A percentile compares a stretch with the other conserved stretches of the same genome.
These are phyloP conservation scores for Lumnitzera racemosa DNA, from an alignment of 345 rosid species.

Conservation along the genomic window DNA sequence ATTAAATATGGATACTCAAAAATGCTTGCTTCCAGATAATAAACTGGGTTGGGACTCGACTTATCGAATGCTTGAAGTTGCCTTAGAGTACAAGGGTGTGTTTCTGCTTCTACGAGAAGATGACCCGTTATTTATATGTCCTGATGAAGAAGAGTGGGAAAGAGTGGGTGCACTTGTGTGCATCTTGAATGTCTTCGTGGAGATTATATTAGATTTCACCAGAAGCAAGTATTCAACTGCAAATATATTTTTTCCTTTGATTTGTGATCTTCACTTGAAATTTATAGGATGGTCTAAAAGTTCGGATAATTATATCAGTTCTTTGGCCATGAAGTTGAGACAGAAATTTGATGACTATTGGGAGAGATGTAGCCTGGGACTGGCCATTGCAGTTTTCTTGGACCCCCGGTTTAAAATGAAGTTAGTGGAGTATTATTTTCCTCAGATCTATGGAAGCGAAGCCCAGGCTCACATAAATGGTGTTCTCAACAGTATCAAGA, in stretches of 20 bases:
- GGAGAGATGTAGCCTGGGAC: constrained; percentile 58
- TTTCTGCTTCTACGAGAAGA: constrained; percentile 40
- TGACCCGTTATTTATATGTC: constrained; percentile 32
- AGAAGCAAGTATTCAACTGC: constrained; percentile 45
- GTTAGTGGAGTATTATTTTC: constrained; percentile 69
- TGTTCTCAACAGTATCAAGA: constrained; percentile 45
- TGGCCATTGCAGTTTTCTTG: constrained; percentile 68
- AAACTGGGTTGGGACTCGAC: constrained; percentile 57
- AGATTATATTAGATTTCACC: constrained; percentile 40
- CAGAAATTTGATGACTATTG: constrained; percentile 59
- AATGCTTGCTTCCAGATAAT: constrained; percentile 43
- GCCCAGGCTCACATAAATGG: constrained; percentile 50
- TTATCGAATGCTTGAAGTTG: constrained; percentile 55
- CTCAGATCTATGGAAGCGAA: constrained; percentile 45
- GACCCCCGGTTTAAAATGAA: constrained; percentile 86
- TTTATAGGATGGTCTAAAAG: constrained; percentile 69
- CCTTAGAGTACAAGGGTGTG: constrained; percentile 36
- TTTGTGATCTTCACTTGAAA: constrained; percentile 57
- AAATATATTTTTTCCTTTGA: constrained; percentile 54
- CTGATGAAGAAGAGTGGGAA: constrained; percentile 65
- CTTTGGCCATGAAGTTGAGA: constrained; percentile 54
- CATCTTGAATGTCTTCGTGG: constrained; percentile 56
- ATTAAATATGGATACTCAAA: constrained; percentile 33
- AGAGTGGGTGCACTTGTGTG: constrained; percentile 28
- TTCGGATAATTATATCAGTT: constrained; percentile 46